phyloP scores from a whole-genome alignment of 352 stramenopile genomes.

The Globisporangium yorkense region DNA sequence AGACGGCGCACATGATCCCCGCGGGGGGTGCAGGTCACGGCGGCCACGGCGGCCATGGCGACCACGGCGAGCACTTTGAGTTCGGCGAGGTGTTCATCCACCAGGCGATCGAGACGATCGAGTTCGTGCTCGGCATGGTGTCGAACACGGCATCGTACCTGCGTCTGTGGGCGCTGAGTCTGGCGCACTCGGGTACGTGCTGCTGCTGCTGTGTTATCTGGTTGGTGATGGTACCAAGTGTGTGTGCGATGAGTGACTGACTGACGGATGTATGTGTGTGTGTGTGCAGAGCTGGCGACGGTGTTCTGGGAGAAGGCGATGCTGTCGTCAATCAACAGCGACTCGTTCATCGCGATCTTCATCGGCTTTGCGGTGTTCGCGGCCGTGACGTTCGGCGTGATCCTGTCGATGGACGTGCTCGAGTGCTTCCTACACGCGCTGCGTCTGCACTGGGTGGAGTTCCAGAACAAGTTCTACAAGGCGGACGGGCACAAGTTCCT shows the following conservation, averaged over 20 bases:
- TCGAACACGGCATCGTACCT: conserved; percentile 99
- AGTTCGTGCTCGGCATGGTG: conserved; percentile 99
- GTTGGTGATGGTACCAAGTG: no score
- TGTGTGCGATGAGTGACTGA: not conserved
- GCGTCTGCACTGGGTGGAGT: conserved; percentile 99
- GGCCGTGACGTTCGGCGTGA: conserved; percentile 95
- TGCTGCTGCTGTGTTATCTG: not conserved
- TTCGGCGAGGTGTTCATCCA: conserved; percentile 98
- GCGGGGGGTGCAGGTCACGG: conserved; percentile 21
- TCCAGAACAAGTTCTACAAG: conserved; percentile 99
- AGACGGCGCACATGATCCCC: conserved; percentile 50
- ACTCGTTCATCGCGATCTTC: conserved; percentile 96
- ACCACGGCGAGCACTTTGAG: conserved; percentile 82
- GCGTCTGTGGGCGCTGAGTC: conserved; percentile 97
- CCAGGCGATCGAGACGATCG: conserved; percentile 99
- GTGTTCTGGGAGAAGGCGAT: conserved; percentile 99
- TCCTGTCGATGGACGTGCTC: conserved; percentile 99
- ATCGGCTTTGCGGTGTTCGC: conserved; percentile 91
- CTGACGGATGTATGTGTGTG: conserved; percentile 29
- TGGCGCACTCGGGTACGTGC: conserved; percentile 92
- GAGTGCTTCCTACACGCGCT: conserved; percentile 99
- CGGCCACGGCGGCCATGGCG: conserved; percentile 21
- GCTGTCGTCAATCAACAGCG: conserved; percentile 95
- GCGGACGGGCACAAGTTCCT: conserved; percentile 96
- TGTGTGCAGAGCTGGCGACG: conserved; percentile 56